Evolutionary conservation across 768 basidiomycete species (phyloP).

Genomic region (Suillus brevipes): DNA sequence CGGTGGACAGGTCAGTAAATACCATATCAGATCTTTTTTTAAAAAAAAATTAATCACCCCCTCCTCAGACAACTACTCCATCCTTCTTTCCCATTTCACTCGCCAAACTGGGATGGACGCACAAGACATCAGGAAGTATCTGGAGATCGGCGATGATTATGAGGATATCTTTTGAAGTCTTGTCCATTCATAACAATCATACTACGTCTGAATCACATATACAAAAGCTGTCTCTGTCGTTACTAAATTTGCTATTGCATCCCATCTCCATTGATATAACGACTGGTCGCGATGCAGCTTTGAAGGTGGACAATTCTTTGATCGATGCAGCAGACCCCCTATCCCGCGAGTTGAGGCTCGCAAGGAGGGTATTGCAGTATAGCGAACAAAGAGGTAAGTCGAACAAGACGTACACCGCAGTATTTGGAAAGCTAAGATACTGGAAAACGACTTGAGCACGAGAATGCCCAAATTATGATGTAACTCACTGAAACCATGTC

Average conservation of each 20-base stretch:
- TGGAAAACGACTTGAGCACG: not conserved
- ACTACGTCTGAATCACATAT: not conserved
- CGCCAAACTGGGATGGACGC: constrained; percentile 58
- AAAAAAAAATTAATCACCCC: not conserved
- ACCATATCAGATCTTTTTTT: not conserved
- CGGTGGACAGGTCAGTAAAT: constrained; percentile 82
- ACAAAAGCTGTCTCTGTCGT: not conserved
- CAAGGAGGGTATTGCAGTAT: constrained; percentile 35
- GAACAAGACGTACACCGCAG: constrained; percentile 24
- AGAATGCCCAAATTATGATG: not conserved
- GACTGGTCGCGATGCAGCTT: not conserved
- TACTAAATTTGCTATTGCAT: not conserved
- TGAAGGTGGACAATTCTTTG: not conserved
- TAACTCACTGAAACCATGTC: not conserved
- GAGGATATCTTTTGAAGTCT: constrained; percentile 62
- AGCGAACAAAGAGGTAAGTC: constrained; percentile 34
- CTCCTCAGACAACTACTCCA: constrained; percentile 64
- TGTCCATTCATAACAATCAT: not conserved
- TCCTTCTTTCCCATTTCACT: constrained; percentile 64
- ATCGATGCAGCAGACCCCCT: not conserved
- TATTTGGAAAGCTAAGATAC: constrained; percentile 16
- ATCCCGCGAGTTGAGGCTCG: constrained; percentile 31
- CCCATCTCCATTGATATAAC: not conserved
- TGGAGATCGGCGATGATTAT: constrained; percentile 71
- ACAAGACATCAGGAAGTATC: constrained; percentile 64